A percentile compares a stretch with the other conserved stretches of the same genome.
Conservation (phyloP, 2,329 filamentous ascomycete genomes). For the Talaromyces verruculosus region DNA sequence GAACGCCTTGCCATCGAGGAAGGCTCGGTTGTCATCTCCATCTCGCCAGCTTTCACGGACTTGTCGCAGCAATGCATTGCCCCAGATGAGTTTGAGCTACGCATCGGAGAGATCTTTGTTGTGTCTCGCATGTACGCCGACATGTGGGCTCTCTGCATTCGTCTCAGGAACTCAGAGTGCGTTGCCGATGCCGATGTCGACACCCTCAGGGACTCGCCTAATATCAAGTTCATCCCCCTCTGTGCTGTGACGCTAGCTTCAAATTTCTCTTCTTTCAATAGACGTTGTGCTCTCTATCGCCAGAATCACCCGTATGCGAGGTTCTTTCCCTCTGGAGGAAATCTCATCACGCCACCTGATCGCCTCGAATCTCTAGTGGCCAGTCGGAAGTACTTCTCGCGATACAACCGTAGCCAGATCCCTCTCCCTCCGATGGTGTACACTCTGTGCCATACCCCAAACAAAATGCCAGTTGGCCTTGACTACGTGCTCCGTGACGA, state of each 20-base stretch:
- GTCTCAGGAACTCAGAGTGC: conserved; percentile 26
- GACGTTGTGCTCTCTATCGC: conserved; percentile 24
- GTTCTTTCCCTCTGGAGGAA: conserved; percentile 30
- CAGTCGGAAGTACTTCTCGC: conserved; percentile 27
- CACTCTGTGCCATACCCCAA: conserved; percentile 22
- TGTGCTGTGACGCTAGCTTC: conserved; percentile 36
- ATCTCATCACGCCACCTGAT: conserved; percentile 29
- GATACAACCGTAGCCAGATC: conserved; percentile 16
- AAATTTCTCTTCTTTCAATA: conserved; percentile 31
- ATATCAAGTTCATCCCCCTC: conserved; percentile 34
- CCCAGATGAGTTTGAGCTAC: conserved; percentile 32
- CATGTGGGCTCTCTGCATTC: conserved; percentile 37
- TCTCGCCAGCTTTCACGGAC: conserved; percentile 29
- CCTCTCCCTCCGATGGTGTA: conserved; percentile 25
- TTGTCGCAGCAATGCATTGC: conserved; percentile 22
- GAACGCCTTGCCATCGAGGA: conserved; percentile 33
- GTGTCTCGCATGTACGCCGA: conserved; percentile 36
- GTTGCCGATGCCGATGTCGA: conserved; percentile 14
- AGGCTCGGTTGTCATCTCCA: conserved; percentile 33
- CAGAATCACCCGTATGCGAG: neutral
- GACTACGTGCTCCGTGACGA: conserved; percentile 7
- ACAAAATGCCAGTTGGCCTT: conserved; percentile 7
- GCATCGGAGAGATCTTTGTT: conserved; percentile 32
- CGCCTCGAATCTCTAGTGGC: conserved; percentile 31
- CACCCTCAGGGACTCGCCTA: conserved; percentile 17